Percentiles rank a stretch among this genome's conserved stretches.
Conservation (phyloP, 2,329 filamentous ascomycete species). For the Aureobasidium sp. region DNA sequence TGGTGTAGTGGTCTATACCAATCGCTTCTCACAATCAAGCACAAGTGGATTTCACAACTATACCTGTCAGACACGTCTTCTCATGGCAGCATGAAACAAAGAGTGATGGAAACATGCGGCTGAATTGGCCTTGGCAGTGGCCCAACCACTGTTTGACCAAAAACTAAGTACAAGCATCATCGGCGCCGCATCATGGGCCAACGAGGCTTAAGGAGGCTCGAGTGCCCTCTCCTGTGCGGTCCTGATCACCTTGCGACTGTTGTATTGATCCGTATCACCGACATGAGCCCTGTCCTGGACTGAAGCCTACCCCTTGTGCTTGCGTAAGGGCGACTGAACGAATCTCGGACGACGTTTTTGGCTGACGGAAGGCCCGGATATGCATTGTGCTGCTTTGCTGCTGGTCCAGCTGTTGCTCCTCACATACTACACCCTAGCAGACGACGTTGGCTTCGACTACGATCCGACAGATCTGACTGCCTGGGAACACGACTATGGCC, state of each 20-base stretch:
- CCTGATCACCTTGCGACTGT: background rate
- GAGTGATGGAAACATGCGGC: background rate
- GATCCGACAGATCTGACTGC: conserved; percentile 5
- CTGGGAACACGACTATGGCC: conserved; percentile 10
- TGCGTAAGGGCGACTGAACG: background rate
- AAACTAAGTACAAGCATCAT: conserved; percentile 1
- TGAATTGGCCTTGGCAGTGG: background rate
- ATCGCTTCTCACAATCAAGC: background rate
- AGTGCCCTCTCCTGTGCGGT: background rate
- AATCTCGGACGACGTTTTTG: background rate
- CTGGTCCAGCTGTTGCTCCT: background rate
- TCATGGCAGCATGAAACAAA: background rate
- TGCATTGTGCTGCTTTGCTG: background rate
- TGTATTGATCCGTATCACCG: background rate
- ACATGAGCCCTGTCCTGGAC: background rate
- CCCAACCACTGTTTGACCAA: background rate
- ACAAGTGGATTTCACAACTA: background rate
- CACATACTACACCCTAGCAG: background rate
- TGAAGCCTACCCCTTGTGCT: background rate
- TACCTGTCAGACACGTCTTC: background rate
- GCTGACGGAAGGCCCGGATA: background rate
- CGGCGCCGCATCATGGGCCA: background rate
- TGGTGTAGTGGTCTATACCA: background rate
- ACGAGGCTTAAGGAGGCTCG: background rate
- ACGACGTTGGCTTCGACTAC: conserved; percentile 11